Evolutionary conservation across 495 filamentous ascomycete genomes (phyloP).

Genomic region (Clohesyomyces aquaticus): DNA sequence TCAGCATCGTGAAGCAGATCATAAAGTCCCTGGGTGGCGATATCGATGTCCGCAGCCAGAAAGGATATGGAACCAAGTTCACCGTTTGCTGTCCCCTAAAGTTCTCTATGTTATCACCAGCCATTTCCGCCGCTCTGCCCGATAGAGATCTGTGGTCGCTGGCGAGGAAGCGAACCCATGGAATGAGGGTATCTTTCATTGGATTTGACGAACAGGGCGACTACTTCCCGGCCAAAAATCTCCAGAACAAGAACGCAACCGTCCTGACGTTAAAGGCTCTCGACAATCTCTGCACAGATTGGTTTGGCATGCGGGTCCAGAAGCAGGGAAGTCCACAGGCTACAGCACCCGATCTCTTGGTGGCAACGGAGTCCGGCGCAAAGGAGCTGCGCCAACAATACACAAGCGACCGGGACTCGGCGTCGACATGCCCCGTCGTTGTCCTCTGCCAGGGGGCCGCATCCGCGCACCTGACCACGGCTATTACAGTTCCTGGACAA

Average conservation of each 20-base stretch:
- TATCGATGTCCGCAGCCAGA: constrained; percentile 62
- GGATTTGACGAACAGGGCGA: constrained; percentile 48
- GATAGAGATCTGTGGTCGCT: constrained; percentile 15
- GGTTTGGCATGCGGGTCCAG: constrained; percentile 50
- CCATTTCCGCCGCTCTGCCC: constrained; percentile 6
- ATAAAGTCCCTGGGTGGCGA: constrained; percentile 62
- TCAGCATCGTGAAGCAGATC: constrained; percentile 71
- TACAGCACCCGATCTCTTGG: constrained; percentile 32
- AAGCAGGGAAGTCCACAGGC: constrained; percentile 31
- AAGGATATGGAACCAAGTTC: constrained; percentile 62
- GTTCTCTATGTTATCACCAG: constrained; percentile 22
- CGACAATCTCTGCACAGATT: constrained; percentile 43
- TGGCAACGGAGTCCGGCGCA: constrained; percentile 29
- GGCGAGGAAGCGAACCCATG: constrained; percentile 18
- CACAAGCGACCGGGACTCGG: not conserved
- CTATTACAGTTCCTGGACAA: constrained; percentile 30
- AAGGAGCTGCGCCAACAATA: constrained; percentile 34
- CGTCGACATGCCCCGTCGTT: constrained; percentile 20
- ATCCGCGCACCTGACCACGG: constrained; percentile 28
- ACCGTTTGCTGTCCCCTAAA: constrained; percentile 56
- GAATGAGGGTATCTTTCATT: constrained; percentile 41
- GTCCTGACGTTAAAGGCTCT: constrained; percentile 46
- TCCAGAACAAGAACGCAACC: constrained; percentile 34
- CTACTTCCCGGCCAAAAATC: constrained; percentile 41
- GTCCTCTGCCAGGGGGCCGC: constrained; percentile 33